Evolutionary conservation across 1,284 basidiomycete species (phyloP).

Genomic region (Moesziomyces sp.): DNA sequence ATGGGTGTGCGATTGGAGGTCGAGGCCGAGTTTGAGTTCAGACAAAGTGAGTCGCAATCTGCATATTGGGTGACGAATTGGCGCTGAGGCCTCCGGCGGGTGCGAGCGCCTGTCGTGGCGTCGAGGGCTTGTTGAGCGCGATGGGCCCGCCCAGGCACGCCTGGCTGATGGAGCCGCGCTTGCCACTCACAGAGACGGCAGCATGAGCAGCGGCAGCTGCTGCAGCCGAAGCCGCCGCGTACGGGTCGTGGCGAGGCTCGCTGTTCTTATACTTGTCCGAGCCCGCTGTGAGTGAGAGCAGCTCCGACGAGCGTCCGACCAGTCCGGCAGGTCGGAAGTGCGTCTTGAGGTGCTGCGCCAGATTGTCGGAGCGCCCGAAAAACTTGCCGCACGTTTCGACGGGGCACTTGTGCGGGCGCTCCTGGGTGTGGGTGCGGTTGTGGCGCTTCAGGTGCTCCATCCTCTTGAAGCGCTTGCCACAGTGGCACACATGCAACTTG

Average conservation of each 20-base stretch:
- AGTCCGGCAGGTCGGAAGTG: slow-evolving; percentile 60
- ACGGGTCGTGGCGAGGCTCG: slow-evolving; percentile 59
- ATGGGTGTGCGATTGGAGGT: neutral
- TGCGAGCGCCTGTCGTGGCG: slow-evolving; percentile 26
- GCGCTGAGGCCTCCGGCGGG: slow-evolving; percentile 33
- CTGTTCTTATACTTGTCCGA: slow-evolving; percentile 34
- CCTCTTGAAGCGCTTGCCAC: slow-evolving; percentile 66
- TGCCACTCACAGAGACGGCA: slow-evolving; percentile 32
- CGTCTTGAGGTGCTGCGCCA: slow-evolving; percentile 67
- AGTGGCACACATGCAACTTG: slow-evolving; percentile 66
- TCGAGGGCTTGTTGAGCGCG: slow-evolving; percentile 38
- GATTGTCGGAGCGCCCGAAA: slow-evolving; percentile 66
- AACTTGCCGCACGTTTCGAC: slow-evolving; percentile 63
- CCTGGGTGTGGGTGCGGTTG: slow-evolving; percentile 66
- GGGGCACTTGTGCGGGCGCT: slow-evolving; percentile 65
- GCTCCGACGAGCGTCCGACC: slow-evolving; percentile 47
- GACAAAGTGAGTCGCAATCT: slow-evolving; percentile 17
- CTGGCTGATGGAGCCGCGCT: slow-evolving; percentile 32
- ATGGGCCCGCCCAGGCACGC: slow-evolving; percentile 45
- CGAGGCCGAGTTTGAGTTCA: neutral
- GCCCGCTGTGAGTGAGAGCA: slow-evolving; percentile 37
- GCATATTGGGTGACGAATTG: slow-evolving; percentile 33
- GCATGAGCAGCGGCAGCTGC: slow-evolving; percentile 47
- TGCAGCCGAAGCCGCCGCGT: slow-evolving; percentile 55
- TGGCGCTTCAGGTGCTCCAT: slow-evolving; percentile 68